A percentile compares a stretch with the other conserved stretches of the same genome.
Conservation (phyloP, 345 rosid species). For the Psidium friedrichsthalianum region DNA sequence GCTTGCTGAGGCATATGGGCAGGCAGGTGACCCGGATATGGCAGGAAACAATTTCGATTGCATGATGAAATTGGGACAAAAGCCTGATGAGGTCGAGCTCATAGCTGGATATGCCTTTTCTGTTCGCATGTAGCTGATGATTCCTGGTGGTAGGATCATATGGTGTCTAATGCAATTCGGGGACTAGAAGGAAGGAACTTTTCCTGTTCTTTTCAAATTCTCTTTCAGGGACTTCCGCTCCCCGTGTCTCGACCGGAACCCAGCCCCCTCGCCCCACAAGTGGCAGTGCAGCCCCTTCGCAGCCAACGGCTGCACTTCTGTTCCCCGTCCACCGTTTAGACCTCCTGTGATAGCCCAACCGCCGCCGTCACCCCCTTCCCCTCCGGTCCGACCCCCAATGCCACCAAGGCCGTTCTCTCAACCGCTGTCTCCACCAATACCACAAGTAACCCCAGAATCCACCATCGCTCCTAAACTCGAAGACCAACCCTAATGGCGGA, state of each 20-base stretch:
- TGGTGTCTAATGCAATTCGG: no score
- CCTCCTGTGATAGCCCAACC: constrained; percentile 27
- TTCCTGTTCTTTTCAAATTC: no score
- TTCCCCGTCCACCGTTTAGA: constrained; percentile 28
- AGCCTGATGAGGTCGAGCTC: constrained; percentile 20
- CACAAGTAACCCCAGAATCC: not conserved
- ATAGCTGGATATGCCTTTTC: no score
- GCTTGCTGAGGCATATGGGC: constrained; percentile 51
- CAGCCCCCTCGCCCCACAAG: not conserved
- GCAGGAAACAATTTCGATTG: constrained; percentile 54
- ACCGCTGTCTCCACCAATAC: not conserved
- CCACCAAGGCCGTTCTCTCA: constrained; percentile 2
- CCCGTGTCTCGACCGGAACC: constrained; percentile 1
- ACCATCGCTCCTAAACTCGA: not conserved
- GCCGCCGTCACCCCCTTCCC: not conserved
- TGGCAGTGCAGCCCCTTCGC: constrained; percentile 4
- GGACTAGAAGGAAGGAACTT: no score
- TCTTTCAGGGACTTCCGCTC: constrained; percentile 3
- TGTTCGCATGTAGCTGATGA: no score
- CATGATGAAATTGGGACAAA: constrained; percentile 43
- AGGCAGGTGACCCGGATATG: constrained; percentile 34
- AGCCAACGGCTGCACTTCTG: constrained; percentile 1
- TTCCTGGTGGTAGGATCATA: no score
- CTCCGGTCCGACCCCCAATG: constrained; percentile 3
- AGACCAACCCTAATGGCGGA: not conserved